Base-by-base conservation (phyloP, 768 basidiomycete species). In the Lepiota venenata region DNA sequence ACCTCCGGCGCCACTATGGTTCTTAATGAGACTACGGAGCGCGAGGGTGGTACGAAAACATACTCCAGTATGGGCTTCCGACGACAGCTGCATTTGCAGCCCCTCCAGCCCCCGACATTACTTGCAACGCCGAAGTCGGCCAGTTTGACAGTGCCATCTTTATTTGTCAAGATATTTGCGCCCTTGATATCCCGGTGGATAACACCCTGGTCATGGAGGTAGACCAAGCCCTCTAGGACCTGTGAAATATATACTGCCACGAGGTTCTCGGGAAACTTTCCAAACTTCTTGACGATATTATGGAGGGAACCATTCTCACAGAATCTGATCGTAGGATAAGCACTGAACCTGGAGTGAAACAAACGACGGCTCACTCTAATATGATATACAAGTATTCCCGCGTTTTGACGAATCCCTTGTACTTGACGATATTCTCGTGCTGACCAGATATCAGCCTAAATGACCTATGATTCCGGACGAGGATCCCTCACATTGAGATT, bases 161-260 rank as follows among this genome's bases (percentile, higher is more conserved):
- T 99, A 68, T 97, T 98, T 16, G 97, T 98, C 42, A 99, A 77
- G 65, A 99, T 97, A 60, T 99, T 99, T 12, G 97, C 96, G 35
- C 97, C 97, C 69, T 99, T 99, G 75, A 99, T 98, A 64, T 99
- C 97, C 29, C 97, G 82, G 68, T 99, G 97, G 62, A 99, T 98
- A 57, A 99, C 97, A 76, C 97, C 97, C 74, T 98, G 96, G 61
- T 98, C 96, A 65, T 99, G 97, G 16, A 99, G 84, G 67, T 99
- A 99, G 45, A 95, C 87, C 32, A 99, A 79, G 1, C 97, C 97
- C 63, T 96, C 91, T 27, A 99, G 79, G 20, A 98, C 92, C 71
- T 99, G 97, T 41, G 90, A 91, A 61, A 98, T 92, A 73, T 98
- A 98, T 14, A 98, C 91, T 0, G 91, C 94, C 22, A 98, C 96